A percentile compares a stretch with the other conserved stretches of the same genome.
These are phyloP conservation scores for Rhodotorula babjevae DNA, from an alignment of 768 basidiomycete genomes.

Conservation along the genomic window DNA sequence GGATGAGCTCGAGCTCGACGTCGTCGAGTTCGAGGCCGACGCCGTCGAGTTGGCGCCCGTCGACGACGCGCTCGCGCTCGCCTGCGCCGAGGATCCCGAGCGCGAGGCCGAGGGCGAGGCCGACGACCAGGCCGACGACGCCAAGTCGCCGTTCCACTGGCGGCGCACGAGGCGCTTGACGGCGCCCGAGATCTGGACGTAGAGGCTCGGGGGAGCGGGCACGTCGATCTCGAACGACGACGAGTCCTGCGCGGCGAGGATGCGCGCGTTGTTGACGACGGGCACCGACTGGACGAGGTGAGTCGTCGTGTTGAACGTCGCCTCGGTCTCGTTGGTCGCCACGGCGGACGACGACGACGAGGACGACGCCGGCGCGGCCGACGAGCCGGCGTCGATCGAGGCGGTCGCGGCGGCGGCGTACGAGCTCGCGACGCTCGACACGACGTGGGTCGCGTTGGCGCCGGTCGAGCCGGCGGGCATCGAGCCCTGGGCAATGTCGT, in stretches of 20 bases:
- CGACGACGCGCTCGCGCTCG: not conserved
- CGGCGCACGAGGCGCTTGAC: constrained; percentile 11
- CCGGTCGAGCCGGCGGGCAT: constrained; percentile 40
- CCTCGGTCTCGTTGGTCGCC: constrained; percentile 49
- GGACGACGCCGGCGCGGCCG: constrained; percentile 31
- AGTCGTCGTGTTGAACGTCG: not conserved
- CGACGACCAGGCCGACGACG: not conserved
- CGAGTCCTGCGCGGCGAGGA: constrained; percentile 8
- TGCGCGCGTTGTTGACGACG: constrained; percentile 20
- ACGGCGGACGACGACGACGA: not conserved
- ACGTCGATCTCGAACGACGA: constrained; percentile 38
- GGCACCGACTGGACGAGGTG: too few relatives aligned
- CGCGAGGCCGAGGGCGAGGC: not conserved
- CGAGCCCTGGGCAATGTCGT: constrained; percentile 50
- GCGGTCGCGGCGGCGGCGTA: constrained; percentile 3
- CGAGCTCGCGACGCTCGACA: constrained; percentile 40
- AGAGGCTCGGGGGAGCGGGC: constrained; percentile 17
- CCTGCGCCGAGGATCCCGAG: not conserved
- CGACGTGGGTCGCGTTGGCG: constrained; percentile 12
- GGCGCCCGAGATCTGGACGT: constrained; percentile 20
- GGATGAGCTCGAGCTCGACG: not conserved
- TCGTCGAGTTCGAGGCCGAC: not conserved
- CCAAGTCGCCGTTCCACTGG: not conserved
- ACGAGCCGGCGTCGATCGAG: constrained; percentile 8
- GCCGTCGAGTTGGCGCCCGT: not conserved